A percentile compares a stretch with the other conserved stretches of the same genome.
Evolutionary conservation across 495 filamentous ascomycete species (phyloP).

Genomic region (Penicillium cataractarum): DNA sequence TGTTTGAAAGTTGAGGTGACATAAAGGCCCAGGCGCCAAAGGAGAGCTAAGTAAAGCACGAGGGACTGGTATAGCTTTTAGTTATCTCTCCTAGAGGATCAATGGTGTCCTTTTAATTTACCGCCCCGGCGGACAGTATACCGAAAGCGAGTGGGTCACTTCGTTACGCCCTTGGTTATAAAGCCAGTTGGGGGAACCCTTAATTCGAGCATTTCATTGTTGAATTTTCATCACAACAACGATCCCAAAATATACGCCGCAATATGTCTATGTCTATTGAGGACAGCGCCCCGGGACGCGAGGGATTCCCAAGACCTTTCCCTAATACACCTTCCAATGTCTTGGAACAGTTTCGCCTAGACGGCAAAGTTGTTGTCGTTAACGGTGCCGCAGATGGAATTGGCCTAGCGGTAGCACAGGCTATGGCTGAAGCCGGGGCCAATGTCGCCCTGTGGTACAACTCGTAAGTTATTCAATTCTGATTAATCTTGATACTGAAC

Average conservation of each 20-base stretch:
- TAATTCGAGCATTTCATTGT: not conserved
- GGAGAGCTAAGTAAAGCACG: not conserved
- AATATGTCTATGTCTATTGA: slow-evolving; percentile 54
- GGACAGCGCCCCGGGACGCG: slow-evolving; percentile 37
- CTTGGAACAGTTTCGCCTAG: slow-evolving; percentile 46
- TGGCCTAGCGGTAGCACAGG: slow-evolving; percentile 37
- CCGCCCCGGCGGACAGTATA: slow-evolving; percentile 4
- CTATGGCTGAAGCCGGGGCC: slow-evolving; percentile 40
- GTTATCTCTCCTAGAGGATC: not conserved
- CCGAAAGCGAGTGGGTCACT: slow-evolving; percentile 2
- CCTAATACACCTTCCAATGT: slow-evolving; percentile 48
- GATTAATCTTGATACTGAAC: not conserved
- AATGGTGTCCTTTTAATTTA: not conserved
- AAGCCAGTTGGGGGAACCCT: not conserved
- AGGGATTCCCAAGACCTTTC: slow-evolving; percentile 45
- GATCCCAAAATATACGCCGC: slow-evolving; percentile 6
- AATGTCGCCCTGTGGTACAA: slow-evolving; percentile 44
- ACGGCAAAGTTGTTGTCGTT: slow-evolving; percentile 42
- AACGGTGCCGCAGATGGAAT: slow-evolving; percentile 44
- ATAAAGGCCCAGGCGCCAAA: not conserved
- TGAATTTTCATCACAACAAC: too few species aligned
- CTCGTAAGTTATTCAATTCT: slow-evolving; percentile 31
- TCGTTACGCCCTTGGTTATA: not conserved
- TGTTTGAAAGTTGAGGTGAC: too few species aligned
- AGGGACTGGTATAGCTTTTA: not conserved